Base-by-base conservation (phyloP, 176 grass and related monocot species). In the Cenchrus americanus region DNA sequence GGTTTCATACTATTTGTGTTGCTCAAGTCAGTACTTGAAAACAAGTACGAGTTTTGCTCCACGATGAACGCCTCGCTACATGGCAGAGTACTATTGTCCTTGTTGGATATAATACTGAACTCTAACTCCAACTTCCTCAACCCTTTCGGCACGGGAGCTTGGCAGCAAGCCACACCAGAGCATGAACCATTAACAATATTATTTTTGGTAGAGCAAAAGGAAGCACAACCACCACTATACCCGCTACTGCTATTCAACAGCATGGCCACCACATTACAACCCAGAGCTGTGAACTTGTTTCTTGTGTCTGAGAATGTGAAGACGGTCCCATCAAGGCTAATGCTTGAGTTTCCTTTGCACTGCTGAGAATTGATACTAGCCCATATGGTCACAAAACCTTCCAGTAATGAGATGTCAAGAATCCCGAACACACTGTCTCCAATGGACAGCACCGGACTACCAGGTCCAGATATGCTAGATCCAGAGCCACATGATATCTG, bases 121-220 rank as follows among this genome's bases (percentile, higher is more conserved):
- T 87, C 49, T 5, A 77, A 57, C 23, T n/a, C 27, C 14, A 90
- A 18, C 0, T 30, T 80, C 86, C 86, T 85, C 4, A 92, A 67
- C 13, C 75, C 54, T 44, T 53, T 59, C 3, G 85, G 84, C 10
- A 94, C 41, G 0, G 66, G 34, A 8, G 77, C 44, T 83, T 89
- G 89, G 89, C 92, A 91, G 57, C 92, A 91, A 51, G 86, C 89
- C 53, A 94, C 86, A 66, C 92, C 92, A 65, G 86, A 75, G 80
- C 92, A 94, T 1, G n/a, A n/a, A 7, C 71, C 77, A 49, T 53
- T 0, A 2, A 78, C 0, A 4, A 85, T 82, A 22, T 43, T 73
- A 5, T 71, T 1, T 10, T 37, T 57, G 42, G 10, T 77, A 23
- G 47, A 22, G 51, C 92, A 94, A 44, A 91, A 87, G 14, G 89